Evolutionary conservation across 2,329 filamentous ascomycete genomes (phyloP).

Genomic region (Tolypocladium tundrense): DNA sequence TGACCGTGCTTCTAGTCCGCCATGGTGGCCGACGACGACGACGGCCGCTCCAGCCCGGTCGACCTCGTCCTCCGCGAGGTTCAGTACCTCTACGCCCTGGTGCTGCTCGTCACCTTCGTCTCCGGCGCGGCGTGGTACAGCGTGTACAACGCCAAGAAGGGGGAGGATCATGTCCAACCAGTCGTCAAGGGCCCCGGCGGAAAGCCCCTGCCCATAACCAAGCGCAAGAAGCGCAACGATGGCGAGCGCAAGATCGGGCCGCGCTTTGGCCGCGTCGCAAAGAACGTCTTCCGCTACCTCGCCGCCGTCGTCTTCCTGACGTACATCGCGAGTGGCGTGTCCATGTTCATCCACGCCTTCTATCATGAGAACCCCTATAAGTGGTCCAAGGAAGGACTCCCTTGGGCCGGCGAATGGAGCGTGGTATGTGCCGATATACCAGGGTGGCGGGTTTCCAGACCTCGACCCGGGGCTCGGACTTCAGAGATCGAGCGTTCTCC

Average conservation of each 20-base stretch:
- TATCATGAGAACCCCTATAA: conserved; percentile 26
- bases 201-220: conserved; percentile 67
- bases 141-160: conserved; percentile 38
- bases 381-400: conserved; percentile 33
- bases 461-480: neutral
- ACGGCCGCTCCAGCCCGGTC: conserved; percentile 16
- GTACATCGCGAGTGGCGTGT: conserved; percentile 64
- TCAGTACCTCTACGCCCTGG: conserved; percentile 40
- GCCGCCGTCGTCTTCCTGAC: conserved; percentile 61
- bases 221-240: conserved; percentile 42
- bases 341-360: conserved; percentile 67
- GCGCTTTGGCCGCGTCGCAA: conserved; percentile 56
- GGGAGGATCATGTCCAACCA: conserved; percentile 35
- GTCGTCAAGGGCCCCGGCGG: conserved; percentile 69
- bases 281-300: conserved; percentile 65
- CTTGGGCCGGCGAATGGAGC: conserved; percentile 68
- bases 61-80: conserved; percentile 34
- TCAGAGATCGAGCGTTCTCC: neutral
- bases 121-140: conserved; percentile 40
- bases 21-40: conserved; percentile 24
- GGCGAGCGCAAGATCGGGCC: conserved; percentile 32
- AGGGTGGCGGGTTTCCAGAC: neutral
- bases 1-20: conserved; percentile 13
- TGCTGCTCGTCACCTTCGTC: conserved; percentile 43
- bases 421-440: conserved; percentile 49